Conservation (phyloP, 192 early-diverging fungal genomes). For the Obelidium mucronatum region DNA sequence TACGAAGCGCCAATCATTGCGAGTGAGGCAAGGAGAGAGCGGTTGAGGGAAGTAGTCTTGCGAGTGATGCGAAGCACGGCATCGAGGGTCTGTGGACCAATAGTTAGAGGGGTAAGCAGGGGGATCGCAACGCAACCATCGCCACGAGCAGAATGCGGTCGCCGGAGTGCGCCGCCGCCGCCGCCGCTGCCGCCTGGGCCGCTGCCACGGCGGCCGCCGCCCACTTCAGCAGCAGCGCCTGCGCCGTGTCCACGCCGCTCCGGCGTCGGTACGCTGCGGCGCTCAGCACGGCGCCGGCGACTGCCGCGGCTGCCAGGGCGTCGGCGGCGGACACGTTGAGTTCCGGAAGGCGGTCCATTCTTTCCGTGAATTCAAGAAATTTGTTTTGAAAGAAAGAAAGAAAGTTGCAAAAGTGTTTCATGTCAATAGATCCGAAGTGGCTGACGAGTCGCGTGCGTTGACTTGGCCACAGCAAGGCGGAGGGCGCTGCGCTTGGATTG, state of each 20-base stretch:
- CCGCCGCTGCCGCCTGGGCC: not conserved
- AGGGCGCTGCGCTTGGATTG: no score
- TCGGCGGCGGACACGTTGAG: not conserved
- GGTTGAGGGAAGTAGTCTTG: not conserved
- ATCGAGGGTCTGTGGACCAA: not conserved
- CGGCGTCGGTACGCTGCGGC: not conserved
- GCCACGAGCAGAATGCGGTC: not conserved
- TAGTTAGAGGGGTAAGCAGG: not conserved
- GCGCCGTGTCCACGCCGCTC: not conserved
- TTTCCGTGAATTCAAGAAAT: no score
- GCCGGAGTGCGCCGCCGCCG: not conserved
- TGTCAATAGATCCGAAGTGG: no score
- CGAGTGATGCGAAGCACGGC: not conserved
- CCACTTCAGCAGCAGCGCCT: not conserved
- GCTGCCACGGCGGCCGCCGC: not conserved
- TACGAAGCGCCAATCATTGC: not conserved
- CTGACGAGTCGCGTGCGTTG: no score
- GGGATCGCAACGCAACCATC: not conserved
- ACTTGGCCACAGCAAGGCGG: no score
- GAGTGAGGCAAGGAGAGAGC: not conserved
- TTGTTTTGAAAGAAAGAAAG: no score
- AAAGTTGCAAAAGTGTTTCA: no score
- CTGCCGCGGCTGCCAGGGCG: not conserved
- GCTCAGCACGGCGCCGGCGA: not conserved
- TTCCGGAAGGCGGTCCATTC: no score